A percentile compares a stretch with the other conserved stretches of the same genome.
phyloP scores from a whole-genome alignment of 345 rosid genomes.

The Camelina laxa region DNA sequence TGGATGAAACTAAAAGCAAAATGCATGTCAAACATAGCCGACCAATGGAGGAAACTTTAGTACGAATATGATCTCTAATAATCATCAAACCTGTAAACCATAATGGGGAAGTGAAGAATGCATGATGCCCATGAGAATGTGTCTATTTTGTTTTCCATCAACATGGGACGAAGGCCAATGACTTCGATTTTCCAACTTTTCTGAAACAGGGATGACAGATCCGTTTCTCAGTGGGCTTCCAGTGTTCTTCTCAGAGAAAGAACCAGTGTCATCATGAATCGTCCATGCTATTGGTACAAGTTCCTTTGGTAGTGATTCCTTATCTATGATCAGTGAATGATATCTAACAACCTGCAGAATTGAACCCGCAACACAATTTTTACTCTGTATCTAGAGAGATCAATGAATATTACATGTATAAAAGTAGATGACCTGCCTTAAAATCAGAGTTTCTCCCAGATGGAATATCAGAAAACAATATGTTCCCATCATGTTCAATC shows the following conservation, averaged over 20 bases:
- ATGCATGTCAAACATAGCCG: conserved; percentile 41
- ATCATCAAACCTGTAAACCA: conserved; percentile 80
- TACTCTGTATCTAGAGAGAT: conserved; percentile 24
- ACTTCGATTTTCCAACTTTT: conserved; percentile 41
- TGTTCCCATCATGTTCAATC: conserved; percentile 79
- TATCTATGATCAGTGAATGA: conserved; percentile 86
- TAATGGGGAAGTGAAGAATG: conserved; percentile 90
- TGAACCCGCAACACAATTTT: conserved; percentile 25
- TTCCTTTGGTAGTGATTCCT: conserved; percentile 79
- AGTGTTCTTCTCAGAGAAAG: conserved; percentile 53
- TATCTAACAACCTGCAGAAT: conserved; percentile 83
- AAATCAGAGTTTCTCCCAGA: conserved; percentile 83
- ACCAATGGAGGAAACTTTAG: conserved; percentile 13
- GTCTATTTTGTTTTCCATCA: conserved; percentile 42
- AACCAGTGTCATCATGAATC: conserved; percentile 52
- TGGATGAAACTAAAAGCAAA: conserved; percentile 80
- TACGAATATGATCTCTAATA: conserved; percentile 3
- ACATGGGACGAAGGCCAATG: conserved; percentile 42
- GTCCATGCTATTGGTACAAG: conserved; percentile 93
- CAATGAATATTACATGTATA: conserved; percentile 10
- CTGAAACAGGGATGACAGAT: conserved; percentile 42
- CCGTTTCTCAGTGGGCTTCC: conserved; percentile 37
- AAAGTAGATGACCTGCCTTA: conserved; percentile 59
- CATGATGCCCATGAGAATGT: conserved; percentile 85
- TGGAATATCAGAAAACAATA: conserved; percentile 72